phyloP scores from a whole-genome alignment of 768 basidiomycete species.

The Rickenella mellea region DNA sequence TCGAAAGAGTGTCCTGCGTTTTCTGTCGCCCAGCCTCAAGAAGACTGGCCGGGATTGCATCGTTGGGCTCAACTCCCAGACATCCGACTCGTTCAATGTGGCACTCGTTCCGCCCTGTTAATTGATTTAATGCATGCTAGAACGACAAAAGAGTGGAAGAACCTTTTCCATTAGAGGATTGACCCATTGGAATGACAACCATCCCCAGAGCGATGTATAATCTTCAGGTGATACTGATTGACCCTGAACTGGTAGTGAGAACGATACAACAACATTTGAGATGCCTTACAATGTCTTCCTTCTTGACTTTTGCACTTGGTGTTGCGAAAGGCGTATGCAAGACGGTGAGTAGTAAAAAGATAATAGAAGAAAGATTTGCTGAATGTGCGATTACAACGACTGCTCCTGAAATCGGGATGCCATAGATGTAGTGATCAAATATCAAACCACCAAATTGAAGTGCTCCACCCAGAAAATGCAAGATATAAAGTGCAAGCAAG shows the following conservation, averaged over 20 bases:
- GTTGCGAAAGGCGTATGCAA: constrained; percentile 57
- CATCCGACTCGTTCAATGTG: constrained; percentile 61
- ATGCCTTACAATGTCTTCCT: constrained; percentile 51
- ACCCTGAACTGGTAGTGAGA: constrained; percentile 27
- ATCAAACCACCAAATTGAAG: constrained; percentile 44
- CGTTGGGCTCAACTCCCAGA: constrained; percentile 64
- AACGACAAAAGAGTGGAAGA: constrained; percentile 7
- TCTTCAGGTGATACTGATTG: constrained; percentile 60
- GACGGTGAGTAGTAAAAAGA: constrained; percentile 35
- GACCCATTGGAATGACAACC: constrained; percentile 69
- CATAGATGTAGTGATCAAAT: constrained; percentile 40
- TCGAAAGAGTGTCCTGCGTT: constrained; percentile 29
- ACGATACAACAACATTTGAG: background rate
- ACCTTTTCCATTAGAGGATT: constrained; percentile 50
- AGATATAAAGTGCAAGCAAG: constrained; percentile 47
- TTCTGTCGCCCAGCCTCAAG: constrained; percentile 27
- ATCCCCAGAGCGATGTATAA: constrained; percentile 61
- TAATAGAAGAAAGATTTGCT: constrained; percentile 35
- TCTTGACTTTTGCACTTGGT: constrained; percentile 44
- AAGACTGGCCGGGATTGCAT: constrained; percentile 61
- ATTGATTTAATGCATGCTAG: background rate
- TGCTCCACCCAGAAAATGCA: constrained; percentile 34
- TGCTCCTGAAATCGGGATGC: constrained; percentile 29
- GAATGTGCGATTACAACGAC: constrained; percentile 16
- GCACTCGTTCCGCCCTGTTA: constrained; percentile 26